phyloP scores from a whole-genome alignment of 2,329 filamentous ascomycete genomes.

The Sarocladium kiliense region DNA sequence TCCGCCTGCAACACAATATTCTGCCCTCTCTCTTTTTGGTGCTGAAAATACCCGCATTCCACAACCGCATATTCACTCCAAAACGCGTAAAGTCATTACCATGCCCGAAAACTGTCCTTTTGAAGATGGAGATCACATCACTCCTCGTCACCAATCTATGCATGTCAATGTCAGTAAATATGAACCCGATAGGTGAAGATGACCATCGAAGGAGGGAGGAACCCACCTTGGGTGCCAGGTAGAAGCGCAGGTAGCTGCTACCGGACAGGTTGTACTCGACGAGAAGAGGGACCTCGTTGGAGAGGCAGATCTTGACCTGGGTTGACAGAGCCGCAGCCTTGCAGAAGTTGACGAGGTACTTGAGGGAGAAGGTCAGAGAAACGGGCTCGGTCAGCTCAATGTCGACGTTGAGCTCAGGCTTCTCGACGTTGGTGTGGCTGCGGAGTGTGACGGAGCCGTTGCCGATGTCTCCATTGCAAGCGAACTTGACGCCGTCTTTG shows the following conservation, averaged over 20 bases:
- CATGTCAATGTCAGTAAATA: slow-evolving; percentile 1
- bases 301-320: slow-evolving; percentile 86
- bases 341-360: slow-evolving; percentile 99
- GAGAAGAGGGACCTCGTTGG: slow-evolving; percentile 90
- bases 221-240: slow-evolving; percentile 92
- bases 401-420: slow-evolving; percentile 77
- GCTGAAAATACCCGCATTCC: slow-evolving; percentile 4
- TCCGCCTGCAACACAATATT: slow-evolving; percentile 6
- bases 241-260: slow-evolving; percentile 91
- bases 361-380: slow-evolving; percentile 92
- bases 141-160: slow-evolving; percentile 24
- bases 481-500: slow-evolving; percentile 97
- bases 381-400: slow-evolving; percentile 93
- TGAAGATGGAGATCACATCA: slow-evolving; percentile 13
- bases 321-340: slow-evolving; percentile 83
- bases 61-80: neutral
- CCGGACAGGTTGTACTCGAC: slow-evolving; percentile 84
- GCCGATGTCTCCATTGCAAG: slow-evolving; percentile 89
- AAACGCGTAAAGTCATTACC: slow-evolving; percentile 8
- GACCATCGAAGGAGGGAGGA: neutral
- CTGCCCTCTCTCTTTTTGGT: slow-evolving; percentile 4
- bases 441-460: slow-evolving; percentile 90
- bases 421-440: slow-evolving; percentile 82
- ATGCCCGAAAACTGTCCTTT: slow-evolving; percentile 9
- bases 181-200: neutral